Percentiles rank a stretch among this genome's conserved stretches.
Evolutionary conservation across 345 rosid genomes (phyloP).

Genomic region (Adansonia digitata): DNA sequence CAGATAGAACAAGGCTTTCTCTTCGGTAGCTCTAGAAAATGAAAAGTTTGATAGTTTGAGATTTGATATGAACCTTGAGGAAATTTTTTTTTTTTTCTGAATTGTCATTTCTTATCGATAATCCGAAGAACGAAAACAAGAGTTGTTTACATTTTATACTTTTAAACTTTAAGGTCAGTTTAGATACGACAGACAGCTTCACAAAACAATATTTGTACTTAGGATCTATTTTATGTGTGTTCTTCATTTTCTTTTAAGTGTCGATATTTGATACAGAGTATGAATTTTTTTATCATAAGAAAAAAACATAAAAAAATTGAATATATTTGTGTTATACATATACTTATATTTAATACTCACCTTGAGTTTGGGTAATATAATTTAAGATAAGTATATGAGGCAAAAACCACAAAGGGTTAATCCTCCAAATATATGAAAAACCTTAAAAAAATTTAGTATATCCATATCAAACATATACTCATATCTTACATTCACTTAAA

Average conservation of each 20-base stretch:
- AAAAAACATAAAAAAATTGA: too few species aligned
- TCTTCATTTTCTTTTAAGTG: too few species aligned
- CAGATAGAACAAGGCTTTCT: background rate
- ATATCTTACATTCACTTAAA: too few species aligned
- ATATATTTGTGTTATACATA: too few species aligned
- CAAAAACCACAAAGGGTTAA: slow-evolving; percentile 6
- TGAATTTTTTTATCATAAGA: too few species aligned
- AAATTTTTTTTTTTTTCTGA: background rate
- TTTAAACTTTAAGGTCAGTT: background rate
- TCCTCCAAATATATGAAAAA: too few species aligned
- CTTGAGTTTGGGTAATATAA: too few species aligned
- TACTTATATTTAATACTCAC: too few species aligned
- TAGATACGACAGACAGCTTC: background rate
- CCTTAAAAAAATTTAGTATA: too few species aligned
- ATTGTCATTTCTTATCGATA: background rate
- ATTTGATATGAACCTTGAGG: background rate
- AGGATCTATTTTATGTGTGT: too few species aligned
- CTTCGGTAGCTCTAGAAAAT: background rate
- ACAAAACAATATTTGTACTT: background rate
- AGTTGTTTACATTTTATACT: background rate
- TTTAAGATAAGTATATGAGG: background rate
- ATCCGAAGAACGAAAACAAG: background rate
- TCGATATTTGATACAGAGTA: too few species aligned
- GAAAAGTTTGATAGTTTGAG: background rate
- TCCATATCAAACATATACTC: too few species aligned